Evolutionary conservation across 768 basidiomycete species (phyloP).

Genomic region (Mycena vulgaris): DNA sequence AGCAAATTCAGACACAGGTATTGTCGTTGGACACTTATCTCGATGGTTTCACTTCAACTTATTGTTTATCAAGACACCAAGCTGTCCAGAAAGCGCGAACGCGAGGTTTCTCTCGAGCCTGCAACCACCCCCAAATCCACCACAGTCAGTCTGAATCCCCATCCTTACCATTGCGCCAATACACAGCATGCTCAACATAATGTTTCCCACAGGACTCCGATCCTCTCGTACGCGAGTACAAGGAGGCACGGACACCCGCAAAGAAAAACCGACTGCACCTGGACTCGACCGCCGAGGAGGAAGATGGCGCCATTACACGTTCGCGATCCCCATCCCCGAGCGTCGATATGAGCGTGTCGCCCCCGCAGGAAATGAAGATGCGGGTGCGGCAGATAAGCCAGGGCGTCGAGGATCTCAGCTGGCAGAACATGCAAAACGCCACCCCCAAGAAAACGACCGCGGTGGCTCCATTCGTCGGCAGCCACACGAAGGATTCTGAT

Average conservation of each 20-base stretch:
- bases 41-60: constrained; percentile 12
- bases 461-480: constrained; percentile 37
- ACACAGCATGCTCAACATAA: not conserved
- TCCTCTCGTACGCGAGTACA: constrained; percentile 56
- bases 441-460: constrained; percentile 47
- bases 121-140: constrained; percentile 61
- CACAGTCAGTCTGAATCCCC: constrained; percentile 44
- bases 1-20: constrained; percentile 61
- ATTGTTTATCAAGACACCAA: constrained; percentile 56
- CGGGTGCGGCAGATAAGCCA: constrained; percentile 83
- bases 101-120: constrained; percentile 85
- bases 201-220: constrained; percentile 57
- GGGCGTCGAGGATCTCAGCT: constrained; percentile 84
- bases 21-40: constrained; percentile 20
- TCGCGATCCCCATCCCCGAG: constrained; percentile 62
- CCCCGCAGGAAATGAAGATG: constrained; percentile 82
- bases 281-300: constrained; percentile 76
- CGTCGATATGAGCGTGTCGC: constrained; percentile 71
- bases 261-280: constrained; percentile 83
- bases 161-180: constrained; percentile 17
- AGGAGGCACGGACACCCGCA: constrained; percentile 73
- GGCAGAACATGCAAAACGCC: constrained; percentile 66
- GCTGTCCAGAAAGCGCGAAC: constrained; percentile 79
- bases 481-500: constrained; percentile 25
- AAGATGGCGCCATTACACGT: constrained; percentile 56